Evolutionary conservation across 1,284 basidiomycete species (phyloP).

Genomic region (Sanghuangporus baumii): DNA sequence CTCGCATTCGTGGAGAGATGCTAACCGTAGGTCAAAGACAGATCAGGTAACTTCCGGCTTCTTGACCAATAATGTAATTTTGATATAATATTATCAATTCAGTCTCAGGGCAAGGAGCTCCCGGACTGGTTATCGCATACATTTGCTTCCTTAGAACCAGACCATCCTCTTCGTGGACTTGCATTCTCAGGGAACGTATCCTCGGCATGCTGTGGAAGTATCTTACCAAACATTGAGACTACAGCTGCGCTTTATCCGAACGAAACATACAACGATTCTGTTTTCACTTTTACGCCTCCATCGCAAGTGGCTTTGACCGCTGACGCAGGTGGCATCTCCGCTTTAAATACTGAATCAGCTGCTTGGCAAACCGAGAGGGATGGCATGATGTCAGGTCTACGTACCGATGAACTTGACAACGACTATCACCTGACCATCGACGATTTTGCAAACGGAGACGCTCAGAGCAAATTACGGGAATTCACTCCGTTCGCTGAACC

Average conservation of each 20-base stretch:
- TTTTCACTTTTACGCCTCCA: conserved; percentile 8
- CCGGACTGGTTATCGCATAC: conserved; percentile 44
- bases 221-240: neutral
- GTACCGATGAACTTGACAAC: neutral
- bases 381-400: neutral
- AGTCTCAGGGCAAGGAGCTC: conserved; percentile 22
- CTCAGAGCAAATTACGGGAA: neutral
- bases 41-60: too few relatives aligned
- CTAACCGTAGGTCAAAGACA: neutral
- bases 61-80: neutral
- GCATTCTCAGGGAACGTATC: conserved; percentile 19
- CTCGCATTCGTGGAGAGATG: conserved; percentile 10
- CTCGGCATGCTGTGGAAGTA: neutral
- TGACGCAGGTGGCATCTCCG: neutral
- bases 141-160: conserved; percentile 33
- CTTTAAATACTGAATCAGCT: neutral
- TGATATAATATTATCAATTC: neutral
- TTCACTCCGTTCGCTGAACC: neutral
- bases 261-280: neutral
- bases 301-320: neutral
- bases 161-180: conserved; percentile 41
- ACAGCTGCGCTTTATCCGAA: neutral
- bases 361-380: neutral
- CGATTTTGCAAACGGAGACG: neutral
- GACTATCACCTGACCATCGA: neutral